Evolutionary conservation across 1,284 basidiomycete genomes (phyloP).

Genomic region (Cronartium quercuum): DNA sequence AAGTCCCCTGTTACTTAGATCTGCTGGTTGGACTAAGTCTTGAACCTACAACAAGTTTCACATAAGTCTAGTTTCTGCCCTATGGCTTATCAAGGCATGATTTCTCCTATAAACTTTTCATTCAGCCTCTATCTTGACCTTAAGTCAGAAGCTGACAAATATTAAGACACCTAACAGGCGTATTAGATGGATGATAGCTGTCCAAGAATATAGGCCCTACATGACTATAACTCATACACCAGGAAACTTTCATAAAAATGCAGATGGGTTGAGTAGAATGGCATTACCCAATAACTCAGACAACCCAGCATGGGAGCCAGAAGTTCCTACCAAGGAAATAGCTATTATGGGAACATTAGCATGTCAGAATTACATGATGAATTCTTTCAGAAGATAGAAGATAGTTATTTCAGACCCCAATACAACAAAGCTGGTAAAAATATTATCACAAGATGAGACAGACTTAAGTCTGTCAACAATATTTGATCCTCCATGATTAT

Average conservation of each 20-base stretch:
- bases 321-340: background rate
- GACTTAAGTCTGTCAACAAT: background rate
- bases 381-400: background rate
- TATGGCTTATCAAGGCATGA: too few relatives aligned
- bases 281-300: background rate
- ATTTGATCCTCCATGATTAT: background rate
- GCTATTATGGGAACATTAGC: background rate
- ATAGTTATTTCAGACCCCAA: background rate
- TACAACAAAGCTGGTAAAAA: background rate
- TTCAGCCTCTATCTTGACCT: too few relatives aligned
- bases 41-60: too few relatives aligned
- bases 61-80: too few relatives aligned
- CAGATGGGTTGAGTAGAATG: background rate
- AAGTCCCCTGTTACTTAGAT: too few relatives aligned
- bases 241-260: background rate
- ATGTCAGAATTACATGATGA: background rate
- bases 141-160: too few relatives aligned
- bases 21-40: too few relatives aligned
- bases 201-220: background rate
- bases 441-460: background rate
- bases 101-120: too few relatives aligned
- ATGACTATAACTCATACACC: background rate
- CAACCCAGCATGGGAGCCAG: background rate
- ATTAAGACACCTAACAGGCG: background rate
- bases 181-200: background rate